Conservation (phyloP, 1,284 basidiomycete species). For the Marasmius fiardii region DNA sequence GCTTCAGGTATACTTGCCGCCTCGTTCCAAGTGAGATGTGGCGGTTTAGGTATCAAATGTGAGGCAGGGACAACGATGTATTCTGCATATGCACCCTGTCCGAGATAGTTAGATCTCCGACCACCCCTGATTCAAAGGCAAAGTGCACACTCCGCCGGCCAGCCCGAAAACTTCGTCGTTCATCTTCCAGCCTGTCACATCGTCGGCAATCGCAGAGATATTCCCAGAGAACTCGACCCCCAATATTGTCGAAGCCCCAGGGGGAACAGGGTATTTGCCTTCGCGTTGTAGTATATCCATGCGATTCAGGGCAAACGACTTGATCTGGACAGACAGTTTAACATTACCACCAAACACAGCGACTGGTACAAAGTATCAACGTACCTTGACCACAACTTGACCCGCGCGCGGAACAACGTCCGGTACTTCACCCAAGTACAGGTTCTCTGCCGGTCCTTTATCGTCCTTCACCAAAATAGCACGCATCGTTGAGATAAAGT, state of each 20-base stretch:
- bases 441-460: conserved; percentile 73
- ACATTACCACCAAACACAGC: not conserved
- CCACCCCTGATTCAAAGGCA: not conserved
- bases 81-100: conserved; percentile 89
- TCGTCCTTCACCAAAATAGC: conserved; percentile 82
- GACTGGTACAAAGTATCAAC: not conserved
- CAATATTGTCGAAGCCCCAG: conserved; percentile 74
- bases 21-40: conserved; percentile 75
- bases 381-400: conserved; percentile 77
- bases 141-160: conserved; percentile 37
- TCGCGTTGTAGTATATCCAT: conserved; percentile 84
- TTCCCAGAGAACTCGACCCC: conserved; percentile 91
- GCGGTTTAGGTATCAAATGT: conserved; percentile 77
- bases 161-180: conserved; percentile 91
- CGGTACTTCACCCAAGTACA: conserved; percentile 76
- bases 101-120: not conserved
- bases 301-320: conserved; percentile 84
- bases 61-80: conserved; percentile 71
- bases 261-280: conserved; percentile 78
- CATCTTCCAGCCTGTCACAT: conserved; percentile 56
- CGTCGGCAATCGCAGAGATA: conserved; percentile 58
- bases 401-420: conserved; percentile 53
- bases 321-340: conserved; percentile 36
- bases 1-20: conserved; percentile 86
- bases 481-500: conserved; percentile 52